phyloP scores from a whole-genome alignment of 352 stramenopile species.

The Globisporangium canariense region DNA sequence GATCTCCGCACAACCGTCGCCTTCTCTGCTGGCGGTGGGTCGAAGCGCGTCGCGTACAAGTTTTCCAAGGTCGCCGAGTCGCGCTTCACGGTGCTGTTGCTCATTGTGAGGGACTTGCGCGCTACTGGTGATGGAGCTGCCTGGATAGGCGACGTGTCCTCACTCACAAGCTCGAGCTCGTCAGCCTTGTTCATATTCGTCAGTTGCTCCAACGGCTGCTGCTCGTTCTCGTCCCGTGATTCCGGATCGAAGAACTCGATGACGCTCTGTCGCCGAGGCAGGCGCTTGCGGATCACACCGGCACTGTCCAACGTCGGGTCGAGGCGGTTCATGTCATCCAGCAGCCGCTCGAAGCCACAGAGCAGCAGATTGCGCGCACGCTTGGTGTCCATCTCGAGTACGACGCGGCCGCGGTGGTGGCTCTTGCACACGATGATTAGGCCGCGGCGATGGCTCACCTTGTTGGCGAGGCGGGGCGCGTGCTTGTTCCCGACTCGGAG shows the following conservation, averaged over 20 bases:
- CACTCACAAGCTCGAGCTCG: background rate
- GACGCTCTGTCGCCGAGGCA: constrained; percentile 42
- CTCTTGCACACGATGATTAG: constrained; percentile 68
- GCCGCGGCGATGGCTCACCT: constrained; percentile 59
- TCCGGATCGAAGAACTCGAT: constrained; percentile 50
- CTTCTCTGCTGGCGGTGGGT: constrained; percentile 23
- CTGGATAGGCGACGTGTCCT: background rate
- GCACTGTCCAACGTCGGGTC: constrained; percentile 39
- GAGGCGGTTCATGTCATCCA: constrained; percentile 44
- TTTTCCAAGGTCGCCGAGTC: constrained; percentile 32
- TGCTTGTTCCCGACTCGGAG: constrained; percentile 47
- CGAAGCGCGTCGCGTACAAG: constrained; percentile 68
- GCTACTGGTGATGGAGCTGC: background rate
- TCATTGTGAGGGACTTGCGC: background rate
- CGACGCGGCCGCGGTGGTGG: constrained; percentile 54
- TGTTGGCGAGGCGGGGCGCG: constrained; percentile 44
- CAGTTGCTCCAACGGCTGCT: background rate
- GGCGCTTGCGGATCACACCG: constrained; percentile 43
- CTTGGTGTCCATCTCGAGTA: constrained; percentile 62
- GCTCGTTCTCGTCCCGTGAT: constrained; percentile 1
- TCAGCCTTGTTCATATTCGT: background rate
- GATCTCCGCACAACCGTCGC: constrained; percentile 17
- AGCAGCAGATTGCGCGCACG: constrained; percentile 56
- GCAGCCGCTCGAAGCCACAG: constrained; percentile 47
- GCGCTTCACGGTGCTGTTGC: background rate